Conservation (phyloP, 192 early-diverging fungal genomes). For the Backusella sp. region DNA sequence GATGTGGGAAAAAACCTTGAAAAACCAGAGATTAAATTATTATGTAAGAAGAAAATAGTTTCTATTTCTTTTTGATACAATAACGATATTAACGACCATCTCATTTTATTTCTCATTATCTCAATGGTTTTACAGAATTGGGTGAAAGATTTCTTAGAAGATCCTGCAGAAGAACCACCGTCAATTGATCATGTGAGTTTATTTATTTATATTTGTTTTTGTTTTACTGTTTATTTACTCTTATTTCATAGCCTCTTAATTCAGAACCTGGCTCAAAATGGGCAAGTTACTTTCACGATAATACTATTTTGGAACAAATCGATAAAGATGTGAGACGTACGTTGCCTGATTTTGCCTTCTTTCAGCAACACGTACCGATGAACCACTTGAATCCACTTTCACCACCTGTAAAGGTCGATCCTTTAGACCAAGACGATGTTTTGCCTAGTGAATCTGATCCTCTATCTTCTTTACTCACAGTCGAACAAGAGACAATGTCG, state of each 20-base stretch:
- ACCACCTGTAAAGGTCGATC: constrained; percentile 10
- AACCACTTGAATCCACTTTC: constrained; percentile 47
- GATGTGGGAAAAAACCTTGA: constrained; percentile 48
- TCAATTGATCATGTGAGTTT: constrained; percentile 42
- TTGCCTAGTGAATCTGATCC: neutral
- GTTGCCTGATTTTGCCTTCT: constrained; percentile 73
- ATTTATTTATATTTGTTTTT: constrained; percentile 1
- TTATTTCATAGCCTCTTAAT: constrained; percentile 4
- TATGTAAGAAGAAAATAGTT: constrained; percentile 44
- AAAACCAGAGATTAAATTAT: constrained; percentile 51
- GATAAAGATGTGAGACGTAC: constrained; percentile 75
- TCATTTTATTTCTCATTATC: neutral
- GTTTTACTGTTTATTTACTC: neutral
- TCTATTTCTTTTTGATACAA: neutral
- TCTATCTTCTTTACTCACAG: neutral
- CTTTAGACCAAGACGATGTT: neutral
- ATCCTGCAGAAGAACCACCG: constrained; percentile 48
- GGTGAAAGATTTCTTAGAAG: constrained; percentile 60
- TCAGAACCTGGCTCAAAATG: constrained; percentile 47
- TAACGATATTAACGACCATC: neutral
- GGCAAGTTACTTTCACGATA: constrained; percentile 55
- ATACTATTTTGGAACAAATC: constrained; percentile 63
- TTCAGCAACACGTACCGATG: constrained; percentile 60
- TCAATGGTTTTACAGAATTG: constrained; percentile 27
- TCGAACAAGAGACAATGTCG: neutral